Evolutionary conservation across 192 early-diverging fungal species (phyloP), one percentile per base, ranked within the genome.

Genomic region (Pecoramyces ruminantium): DNA sequence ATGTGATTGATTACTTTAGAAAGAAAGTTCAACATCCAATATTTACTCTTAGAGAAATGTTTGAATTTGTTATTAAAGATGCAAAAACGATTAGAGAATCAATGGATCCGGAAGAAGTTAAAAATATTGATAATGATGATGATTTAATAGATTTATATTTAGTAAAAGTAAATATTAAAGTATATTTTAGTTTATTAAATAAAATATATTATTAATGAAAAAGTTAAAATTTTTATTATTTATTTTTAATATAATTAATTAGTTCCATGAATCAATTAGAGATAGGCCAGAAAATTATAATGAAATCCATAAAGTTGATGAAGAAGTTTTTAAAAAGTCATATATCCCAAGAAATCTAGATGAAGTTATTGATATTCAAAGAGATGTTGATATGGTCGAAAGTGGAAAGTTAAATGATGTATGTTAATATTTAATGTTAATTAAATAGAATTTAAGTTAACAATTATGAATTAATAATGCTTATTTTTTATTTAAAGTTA

Each of bases 261-360:
- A 85, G 87, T 34, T 84, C 27, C 82, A 83, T 78, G 83, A 38
- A 28, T 78, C 81, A 27, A 83, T 84, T 77, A 79, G 81, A 39
- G 58, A 84, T 42, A 77, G 87, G 39, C 87, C 87, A 14, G 79
- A 67, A 0, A 79, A 79, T 29, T 87, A 86, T 79, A 38, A 34
- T 79, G 80, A 58, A 79, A 79, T 40, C 9, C 29, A 79, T 79
- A 84, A 88, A 40, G 84, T 92, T 1, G 93, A 96, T 80, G 97
- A 97, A 84, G 93, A 94, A 29, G 94, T 99, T 16, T 99, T 99
- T 82, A 87, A 93, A 81, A 90, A 96, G 82, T 89, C 92, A 29
- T 99, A 93, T 84, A 95, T 99, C 77, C 97, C 97, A 28, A 89
- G 94, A 5, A 95, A 94, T 14, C 87, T 99, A 77, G 92, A 96